Evolutionary conservation across 768 basidiomycete genomes (phyloP).

Genomic region (Suillus alpinus): DNA sequence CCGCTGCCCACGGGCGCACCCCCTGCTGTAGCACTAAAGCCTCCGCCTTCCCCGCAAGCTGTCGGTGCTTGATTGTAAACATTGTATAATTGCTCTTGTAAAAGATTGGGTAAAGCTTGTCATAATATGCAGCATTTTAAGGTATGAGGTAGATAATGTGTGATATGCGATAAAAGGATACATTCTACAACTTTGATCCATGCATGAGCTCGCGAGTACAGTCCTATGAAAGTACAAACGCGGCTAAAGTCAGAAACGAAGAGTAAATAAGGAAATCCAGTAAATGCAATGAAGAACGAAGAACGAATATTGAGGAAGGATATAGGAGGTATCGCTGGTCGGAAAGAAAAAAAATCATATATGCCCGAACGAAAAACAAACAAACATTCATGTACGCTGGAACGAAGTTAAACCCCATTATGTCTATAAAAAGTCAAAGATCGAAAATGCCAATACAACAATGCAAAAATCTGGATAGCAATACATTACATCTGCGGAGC

Average conservation of each 20-base stretch:
- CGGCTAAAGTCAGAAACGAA: background rate
- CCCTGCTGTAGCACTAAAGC: constrained; percentile 34
- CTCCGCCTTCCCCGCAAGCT: constrained; percentile 17
- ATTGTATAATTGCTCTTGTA: constrained; percentile 11
- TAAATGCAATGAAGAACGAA: constrained; percentile 4
- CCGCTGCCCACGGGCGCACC: constrained; percentile 66
- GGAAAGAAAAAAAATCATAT: too few relatives aligned
- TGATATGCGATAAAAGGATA: constrained; percentile 2
- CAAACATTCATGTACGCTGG: background rate
- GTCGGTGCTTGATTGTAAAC: constrained; percentile 33
- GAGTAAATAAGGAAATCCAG: background rate
- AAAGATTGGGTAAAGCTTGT: constrained; percentile 1
- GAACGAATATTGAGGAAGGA: background rate
- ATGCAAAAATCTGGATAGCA: constrained; percentile 8
- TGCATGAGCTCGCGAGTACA: background rate
- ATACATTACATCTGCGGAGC: background rate
- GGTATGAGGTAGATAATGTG: background rate
- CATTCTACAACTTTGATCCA: constrained; percentile 6
- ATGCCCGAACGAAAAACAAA: too few relatives aligned
- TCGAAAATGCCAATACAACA: constrained; percentile 1
- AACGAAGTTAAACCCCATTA: constrained; percentile 1
- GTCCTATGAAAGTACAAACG: constrained; percentile 2
- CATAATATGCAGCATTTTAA: background rate
- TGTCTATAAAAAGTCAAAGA: constrained; percentile 7
- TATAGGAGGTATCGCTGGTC: background rate